Evolutionary conservation across 202 grass and related monocot genomes (phyloP).

Genomic region (Bolboschoenoplectus hybrid): DNA sequence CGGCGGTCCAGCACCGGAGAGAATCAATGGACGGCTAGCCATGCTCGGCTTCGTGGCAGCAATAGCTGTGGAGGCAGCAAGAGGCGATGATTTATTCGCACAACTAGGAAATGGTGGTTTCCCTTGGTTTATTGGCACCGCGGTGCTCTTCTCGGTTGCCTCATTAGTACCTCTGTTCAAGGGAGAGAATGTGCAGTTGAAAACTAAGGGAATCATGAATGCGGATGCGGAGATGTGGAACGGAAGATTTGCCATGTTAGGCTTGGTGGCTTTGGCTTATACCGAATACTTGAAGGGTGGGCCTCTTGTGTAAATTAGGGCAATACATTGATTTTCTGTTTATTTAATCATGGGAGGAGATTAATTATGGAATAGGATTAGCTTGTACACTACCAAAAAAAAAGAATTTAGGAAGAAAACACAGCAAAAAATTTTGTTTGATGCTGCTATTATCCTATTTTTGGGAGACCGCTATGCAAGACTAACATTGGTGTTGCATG

Average conservation of each 20-base stretch:
- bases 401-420: no score
- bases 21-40: slow-evolving; percentile 71
- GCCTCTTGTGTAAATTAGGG: slow-evolving; percentile 44
- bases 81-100: slow-evolving; percentile 40
- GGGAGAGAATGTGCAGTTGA: slow-evolving; percentile 38
- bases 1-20: slow-evolving; percentile 54
- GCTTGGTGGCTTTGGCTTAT: slow-evolving; percentile 53
- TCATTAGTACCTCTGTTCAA: slow-evolving; percentile 56
- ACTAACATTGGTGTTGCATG: no score
- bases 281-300: slow-evolving; percentile 59
- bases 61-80: slow-evolving; percentile 48
- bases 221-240: slow-evolving; percentile 66
- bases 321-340: not conserved
- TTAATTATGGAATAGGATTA: not conserved
- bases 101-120: slow-evolving; percentile 47
- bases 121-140: slow-evolving; percentile 39
- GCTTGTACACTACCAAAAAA: not conserved
- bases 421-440: no score
- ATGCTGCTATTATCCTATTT: no score
- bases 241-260: slow-evolving; percentile 61
- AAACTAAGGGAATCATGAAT: slow-evolving; percentile 26
- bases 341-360: not conserved
- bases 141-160: slow-evolving; percentile 42
- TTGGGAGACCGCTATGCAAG: no score
- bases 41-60: slow-evolving; percentile 63